A percentile compares a stretch with the other conserved stretches of the same genome.
phyloP scores from a whole-genome alignment of 352 stramenopile species.

The Globisporangium rhizosaccharum region DNA sequence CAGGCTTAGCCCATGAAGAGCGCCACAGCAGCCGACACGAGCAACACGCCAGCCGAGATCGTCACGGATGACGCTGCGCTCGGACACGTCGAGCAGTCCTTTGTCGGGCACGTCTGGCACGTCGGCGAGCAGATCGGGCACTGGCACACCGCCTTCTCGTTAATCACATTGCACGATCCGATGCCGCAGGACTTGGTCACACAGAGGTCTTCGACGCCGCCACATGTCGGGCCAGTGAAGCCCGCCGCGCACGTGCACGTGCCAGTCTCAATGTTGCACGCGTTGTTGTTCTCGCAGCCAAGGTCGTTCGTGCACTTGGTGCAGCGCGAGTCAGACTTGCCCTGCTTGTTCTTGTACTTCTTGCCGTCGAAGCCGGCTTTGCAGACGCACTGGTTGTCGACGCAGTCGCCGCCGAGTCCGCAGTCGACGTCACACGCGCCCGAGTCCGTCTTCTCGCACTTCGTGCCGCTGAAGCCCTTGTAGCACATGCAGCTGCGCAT shows the following conservation, averaged over 20 bases:
- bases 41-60: slow-evolving; percentile 22
- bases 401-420: slow-evolving; percentile 37
- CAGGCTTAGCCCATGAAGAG: slow-evolving; percentile 18
- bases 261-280: slow-evolving; percentile 25
- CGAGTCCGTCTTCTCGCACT: slow-evolving; percentile 39
- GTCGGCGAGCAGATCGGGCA: slow-evolving; percentile 27
- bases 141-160: slow-evolving; percentile 24
- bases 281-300: slow-evolving; percentile 26
- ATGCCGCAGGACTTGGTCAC: slow-evolving; percentile 22
- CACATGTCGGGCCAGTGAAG: slow-evolving; percentile 38
- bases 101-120: slow-evolving; percentile 20
- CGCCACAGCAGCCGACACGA: slow-evolving; percentile 15
- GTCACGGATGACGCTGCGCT: slow-evolving; percentile 21
- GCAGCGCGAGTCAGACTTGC: slow-evolving; percentile 33
- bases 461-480: slow-evolving; percentile 30
- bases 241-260: slow-evolving; percentile 33
- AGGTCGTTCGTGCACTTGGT: slow-evolving; percentile 27
- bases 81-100: slow-evolving; percentile 20
- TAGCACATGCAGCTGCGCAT: slow-evolving; percentile 52
- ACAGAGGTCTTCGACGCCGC: slow-evolving; percentile 34
- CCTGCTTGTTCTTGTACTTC: slow-evolving; percentile 38
- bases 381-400: slow-evolving; percentile 35
- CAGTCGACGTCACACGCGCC: slow-evolving; percentile 54
- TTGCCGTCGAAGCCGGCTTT: slow-evolving; percentile 41
- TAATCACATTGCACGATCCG: slow-evolving; percentile 20